Evolutionary conservation across 2,329 filamentous ascomycete genomes (phyloP).

Genomic region (Alternaria gaisen): DNA sequence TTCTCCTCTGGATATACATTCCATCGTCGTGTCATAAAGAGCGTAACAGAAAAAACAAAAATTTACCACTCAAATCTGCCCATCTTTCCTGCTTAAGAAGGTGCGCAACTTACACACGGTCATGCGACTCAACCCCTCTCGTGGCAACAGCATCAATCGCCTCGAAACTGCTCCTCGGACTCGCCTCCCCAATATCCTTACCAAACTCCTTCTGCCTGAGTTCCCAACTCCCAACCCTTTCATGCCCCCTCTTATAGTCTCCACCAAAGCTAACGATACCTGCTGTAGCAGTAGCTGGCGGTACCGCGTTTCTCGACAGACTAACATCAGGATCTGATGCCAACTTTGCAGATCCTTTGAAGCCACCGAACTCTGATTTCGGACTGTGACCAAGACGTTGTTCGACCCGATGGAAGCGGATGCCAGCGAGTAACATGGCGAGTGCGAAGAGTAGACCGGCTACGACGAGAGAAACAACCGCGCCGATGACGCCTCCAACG

Average conservation of each 20-base stretch:
- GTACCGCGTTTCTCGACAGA: slow-evolving; percentile 55
- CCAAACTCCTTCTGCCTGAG: slow-evolving; percentile 53
- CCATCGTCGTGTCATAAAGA: slow-evolving; percentile 6
- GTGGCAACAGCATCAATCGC: slow-evolving; percentile 54
- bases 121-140: slow-evolving; percentile 55
- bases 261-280: slow-evolving; percentile 22
- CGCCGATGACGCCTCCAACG: slow-evolving; percentile 66
- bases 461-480: slow-evolving; percentile 60
- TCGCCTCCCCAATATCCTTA: slow-evolving; percentile 34
- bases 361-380: slow-evolving; percentile 59
- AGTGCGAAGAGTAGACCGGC: slow-evolving; percentile 54
- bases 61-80: neutral
- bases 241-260: slow-evolving; percentile 51
- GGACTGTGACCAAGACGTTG: slow-evolving; percentile 36
- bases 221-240: slow-evolving; percentile 67
- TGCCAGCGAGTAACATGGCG: slow-evolving; percentile 56
- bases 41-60: neutral
- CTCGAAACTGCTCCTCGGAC: slow-evolving; percentile 55
- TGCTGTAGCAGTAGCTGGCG: slow-evolving; percentile 26
- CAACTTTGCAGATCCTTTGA: slow-evolving; percentile 65
- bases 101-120: slow-evolving; percentile 55
- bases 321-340: slow-evolving; percentile 64
- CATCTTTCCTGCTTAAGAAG: neutral
- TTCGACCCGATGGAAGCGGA: slow-evolving; percentile 55
- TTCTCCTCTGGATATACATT: neutral